Evolutionary conservation across 1,139 yeast species (phyloP).

Genomic region (Komagataea norvegica): DNA sequence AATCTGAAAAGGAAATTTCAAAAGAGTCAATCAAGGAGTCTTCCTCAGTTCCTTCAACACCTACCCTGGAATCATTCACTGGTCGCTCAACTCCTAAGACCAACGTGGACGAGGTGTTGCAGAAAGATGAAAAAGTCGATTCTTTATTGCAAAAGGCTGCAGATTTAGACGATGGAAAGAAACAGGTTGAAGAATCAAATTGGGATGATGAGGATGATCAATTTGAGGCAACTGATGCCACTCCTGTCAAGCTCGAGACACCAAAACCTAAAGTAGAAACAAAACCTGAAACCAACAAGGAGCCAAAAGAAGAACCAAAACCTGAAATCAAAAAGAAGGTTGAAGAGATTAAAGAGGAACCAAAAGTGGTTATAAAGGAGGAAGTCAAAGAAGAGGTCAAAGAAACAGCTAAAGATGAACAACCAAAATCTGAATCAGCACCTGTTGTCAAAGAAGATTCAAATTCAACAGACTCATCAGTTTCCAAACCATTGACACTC

Average conservation of each 20-base stretch:
- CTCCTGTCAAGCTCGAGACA: constrained; percentile 2
- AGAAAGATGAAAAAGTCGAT: constrained; percentile 41
- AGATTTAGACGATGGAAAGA: constrained; percentile 37
- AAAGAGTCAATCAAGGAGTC: constrained; percentile 12
- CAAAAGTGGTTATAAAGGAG: constrained; percentile 19
- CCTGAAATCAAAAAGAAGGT: constrained; percentile 13
- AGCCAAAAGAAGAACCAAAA: constrained; percentile 16
- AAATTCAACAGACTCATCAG: constrained; percentile 16
- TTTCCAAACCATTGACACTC: constrained; percentile 46
- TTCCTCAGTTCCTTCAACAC: constrained; percentile 6
- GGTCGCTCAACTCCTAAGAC: constrained; percentile 20
- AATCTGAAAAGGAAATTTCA: constrained; percentile 17
- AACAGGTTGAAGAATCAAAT: constrained; percentile 30
- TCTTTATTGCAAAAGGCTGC: constrained; percentile 48
- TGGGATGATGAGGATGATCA: constrained; percentile 28
- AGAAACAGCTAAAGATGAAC: too few species aligned
- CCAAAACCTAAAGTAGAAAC: constrained; percentile 8
- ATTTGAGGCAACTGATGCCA: constrained; percentile 3
- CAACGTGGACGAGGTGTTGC: constrained; percentile 42
- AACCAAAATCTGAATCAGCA: constrained; percentile 13
- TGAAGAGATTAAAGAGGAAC: constrained; percentile 20
- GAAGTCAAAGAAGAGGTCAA: constrained; percentile 23
- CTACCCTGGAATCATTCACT: constrained; percentile 2
- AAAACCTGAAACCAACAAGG: constrained; percentile 15
- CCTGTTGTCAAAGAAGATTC: constrained; percentile 17